Evolutionary conservation across 2,329 filamentous ascomycete genomes (phyloP).

Genomic region (Penicillium sp.): DNA sequence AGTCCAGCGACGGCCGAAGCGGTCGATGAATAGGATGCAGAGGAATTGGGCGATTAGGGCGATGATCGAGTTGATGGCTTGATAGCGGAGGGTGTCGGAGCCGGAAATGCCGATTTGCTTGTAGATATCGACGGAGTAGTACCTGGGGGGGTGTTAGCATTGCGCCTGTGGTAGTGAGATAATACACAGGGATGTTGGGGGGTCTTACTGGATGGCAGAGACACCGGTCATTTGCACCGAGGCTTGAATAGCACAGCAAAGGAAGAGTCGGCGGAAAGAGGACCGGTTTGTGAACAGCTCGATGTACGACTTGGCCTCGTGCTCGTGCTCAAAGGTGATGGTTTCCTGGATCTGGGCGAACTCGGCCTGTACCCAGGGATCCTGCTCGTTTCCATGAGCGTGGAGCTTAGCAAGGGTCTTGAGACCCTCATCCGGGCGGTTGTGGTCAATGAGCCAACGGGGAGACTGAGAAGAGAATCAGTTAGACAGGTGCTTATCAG

Average conservation of each 20-base stretch:
- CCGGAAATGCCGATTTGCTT: constrained; percentile 67
- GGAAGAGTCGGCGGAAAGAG: constrained; percentile 70
- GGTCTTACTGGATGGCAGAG: constrained; percentile 63
- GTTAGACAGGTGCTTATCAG: background rate
- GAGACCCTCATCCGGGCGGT: constrained; percentile 65
- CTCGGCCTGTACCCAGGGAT: constrained; percentile 72
- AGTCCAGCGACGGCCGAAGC: constrained; percentile 69
- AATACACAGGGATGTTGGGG: background rate
- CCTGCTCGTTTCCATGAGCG: constrained; percentile 64
- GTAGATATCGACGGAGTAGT: constrained; percentile 70
- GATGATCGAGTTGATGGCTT: constrained; percentile 73
- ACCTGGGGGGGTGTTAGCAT: constrained; percentile 40
- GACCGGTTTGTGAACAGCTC: constrained; percentile 69
- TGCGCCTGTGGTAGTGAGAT: background rate
- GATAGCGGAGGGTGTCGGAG: constrained; percentile 69
- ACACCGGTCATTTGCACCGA: constrained; percentile 77
- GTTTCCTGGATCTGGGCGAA: constrained; percentile 69
- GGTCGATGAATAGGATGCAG: constrained; percentile 68
- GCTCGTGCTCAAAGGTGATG: constrained; percentile 67
- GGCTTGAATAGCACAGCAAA: constrained; percentile 70
- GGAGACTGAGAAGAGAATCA: constrained; percentile 45
- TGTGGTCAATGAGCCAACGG: constrained; percentile 75
- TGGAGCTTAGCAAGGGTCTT: constrained; percentile 69
- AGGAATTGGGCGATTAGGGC: constrained; percentile 68
- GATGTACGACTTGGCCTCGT: constrained; percentile 68